Conservation (phyloP, 352 stramenopile genomes). For the Globisporangium abappressorium region DNA sequence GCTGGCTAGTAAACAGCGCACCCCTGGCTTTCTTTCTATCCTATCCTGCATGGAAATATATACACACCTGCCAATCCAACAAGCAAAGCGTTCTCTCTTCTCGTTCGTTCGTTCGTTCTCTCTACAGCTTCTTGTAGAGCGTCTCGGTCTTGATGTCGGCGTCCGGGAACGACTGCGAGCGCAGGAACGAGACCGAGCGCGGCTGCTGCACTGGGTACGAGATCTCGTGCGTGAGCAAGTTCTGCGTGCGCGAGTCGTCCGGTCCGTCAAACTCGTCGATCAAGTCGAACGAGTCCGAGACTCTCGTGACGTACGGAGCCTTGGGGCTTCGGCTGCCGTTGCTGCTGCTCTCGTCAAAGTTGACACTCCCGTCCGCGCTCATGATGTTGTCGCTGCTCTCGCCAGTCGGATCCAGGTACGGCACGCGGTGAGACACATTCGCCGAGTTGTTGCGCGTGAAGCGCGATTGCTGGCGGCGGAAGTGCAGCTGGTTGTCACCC, state of each 20-base stretch:
- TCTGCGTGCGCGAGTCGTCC: slow-evolving; percentile 29
- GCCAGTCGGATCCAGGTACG: slow-evolving; percentile 12
- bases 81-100: background rate
- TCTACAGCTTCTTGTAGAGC: slow-evolving; percentile 40
- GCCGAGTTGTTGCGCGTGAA: slow-evolving; percentile 34
- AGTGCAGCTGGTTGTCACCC: slow-evolving; percentile 25
- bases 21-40: background rate
- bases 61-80: background rate
- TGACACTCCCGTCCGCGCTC: slow-evolving; percentile 17
- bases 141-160: slow-evolving; percentile 68
- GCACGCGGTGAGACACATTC: slow-evolving; percentile 9
- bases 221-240: slow-evolving; percentile 48
- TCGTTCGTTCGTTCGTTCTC: background rate
- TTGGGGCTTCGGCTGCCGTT: slow-evolving; percentile 15
- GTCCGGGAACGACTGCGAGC: slow-evolving; percentile 72
- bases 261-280: slow-evolving; percentile 42
- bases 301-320: slow-evolving; percentile 20
- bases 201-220: slow-evolving; percentile 48
- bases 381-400: slow-evolving; percentile 8
- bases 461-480: slow-evolving; percentile 54
- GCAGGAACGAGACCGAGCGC: slow-evolving; percentile 66
- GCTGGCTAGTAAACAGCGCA: background rate
- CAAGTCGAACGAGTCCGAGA: slow-evolving; percentile 55
- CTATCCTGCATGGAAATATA: background rate
- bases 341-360: slow-evolving; percentile 23